Percentiles rank a stretch among this genome's conserved stretches.
phyloP scores from a whole-genome alignment of 768 basidiomycete genomes.

The Multifurca ochricompacta region DNA sequence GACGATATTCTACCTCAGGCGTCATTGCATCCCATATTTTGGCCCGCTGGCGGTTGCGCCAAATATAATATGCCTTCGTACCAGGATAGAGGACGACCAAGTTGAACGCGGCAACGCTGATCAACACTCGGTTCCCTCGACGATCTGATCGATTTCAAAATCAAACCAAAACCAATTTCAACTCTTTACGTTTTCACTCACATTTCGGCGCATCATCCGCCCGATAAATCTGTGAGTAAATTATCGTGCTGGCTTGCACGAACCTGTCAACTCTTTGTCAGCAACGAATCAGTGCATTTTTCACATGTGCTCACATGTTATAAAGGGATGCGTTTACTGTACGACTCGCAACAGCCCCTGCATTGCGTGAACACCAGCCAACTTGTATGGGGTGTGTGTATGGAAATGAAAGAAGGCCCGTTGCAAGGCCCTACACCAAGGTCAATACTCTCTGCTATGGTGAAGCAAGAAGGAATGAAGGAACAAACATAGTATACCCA shows the following conservation, averaged over 20 bases:
- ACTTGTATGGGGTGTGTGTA: conserved; percentile 49
- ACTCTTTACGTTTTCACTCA: too few species aligned
- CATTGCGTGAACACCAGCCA: conserved; percentile 53
- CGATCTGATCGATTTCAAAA: conserved; percentile 33
- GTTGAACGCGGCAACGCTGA: conserved; percentile 44
- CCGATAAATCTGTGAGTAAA: conserved; percentile 52
- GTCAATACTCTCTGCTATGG: too few species aligned
- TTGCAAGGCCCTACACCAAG: conserved; percentile 33
- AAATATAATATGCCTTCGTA: too few species aligned
- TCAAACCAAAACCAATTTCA: too few species aligned
- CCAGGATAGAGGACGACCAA: too few species aligned
- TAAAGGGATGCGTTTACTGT: conserved; percentile 54
- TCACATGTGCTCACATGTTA: conserved; percentile 30
- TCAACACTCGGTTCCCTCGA: too few species aligned
- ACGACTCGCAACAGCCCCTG: conserved; percentile 52
- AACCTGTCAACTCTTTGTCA: conserved; percentile 33
- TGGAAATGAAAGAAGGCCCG: conserved; percentile 41
- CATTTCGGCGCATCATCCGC: conserved; percentile 50
- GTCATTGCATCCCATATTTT: conserved; percentile 54
- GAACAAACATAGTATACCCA: too few species aligned
- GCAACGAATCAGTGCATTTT: not conserved
- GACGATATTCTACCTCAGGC: conserved; percentile 24
- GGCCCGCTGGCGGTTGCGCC: conserved; percentile 47
- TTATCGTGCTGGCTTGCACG: conserved; percentile 35
- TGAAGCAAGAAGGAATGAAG: too few species aligned